phyloP scores from a whole-genome alignment of 768 basidiomycete genomes.

The Tylopilus sp. region DNA sequence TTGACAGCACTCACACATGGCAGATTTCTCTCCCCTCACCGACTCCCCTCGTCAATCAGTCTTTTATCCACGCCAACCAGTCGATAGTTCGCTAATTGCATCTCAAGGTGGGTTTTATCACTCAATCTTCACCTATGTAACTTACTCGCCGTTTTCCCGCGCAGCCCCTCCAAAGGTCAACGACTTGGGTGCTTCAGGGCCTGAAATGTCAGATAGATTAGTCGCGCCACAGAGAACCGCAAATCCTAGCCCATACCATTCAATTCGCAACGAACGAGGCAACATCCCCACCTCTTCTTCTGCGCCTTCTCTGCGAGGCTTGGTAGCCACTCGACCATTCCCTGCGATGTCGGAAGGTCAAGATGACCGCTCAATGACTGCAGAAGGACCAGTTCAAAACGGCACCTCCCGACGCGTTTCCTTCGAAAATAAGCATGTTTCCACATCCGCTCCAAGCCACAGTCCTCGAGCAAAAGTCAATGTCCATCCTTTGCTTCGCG shows the following conservation, averaged over 20 bases:
- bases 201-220: conserved; percentile 45
- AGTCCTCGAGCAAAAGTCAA: conserved; percentile 34
- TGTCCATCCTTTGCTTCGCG: conserved; percentile 19
- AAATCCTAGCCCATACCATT: conserved; percentile 31
- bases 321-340: conserved; percentile 21
- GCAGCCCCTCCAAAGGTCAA: conserved; percentile 7
- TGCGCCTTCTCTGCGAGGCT: conserved; percentile 36
- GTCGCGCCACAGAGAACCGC: conserved; percentile 36
- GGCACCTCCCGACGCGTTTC: conserved; percentile 55
- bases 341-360: conserved; percentile 11
- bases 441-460: conserved; percentile 32
- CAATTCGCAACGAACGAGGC: conserved; percentile 28
- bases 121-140: neutral
- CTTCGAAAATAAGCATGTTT: conserved; percentile 43
- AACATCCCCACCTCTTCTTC: conserved; percentile 44
- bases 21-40: conserved; percentile 8
- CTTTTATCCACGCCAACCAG: conserved; percentile 4
- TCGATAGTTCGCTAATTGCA: neutral
- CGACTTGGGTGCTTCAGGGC: conserved; percentile 28
- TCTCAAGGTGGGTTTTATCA: conserved; percentile 11
- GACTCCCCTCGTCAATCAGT: conserved; percentile 18
- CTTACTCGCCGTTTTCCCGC: neutral
- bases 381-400: conserved; percentile 42
- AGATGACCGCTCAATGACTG: conserved; percentile 22
- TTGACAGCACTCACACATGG: conserved; percentile 18